Percentiles rank a stretch among this genome's conserved stretches.
phyloP scores from a whole-genome alignment of 192 early-diverging fungal species.

The Chytriomyces sp. region DNA sequence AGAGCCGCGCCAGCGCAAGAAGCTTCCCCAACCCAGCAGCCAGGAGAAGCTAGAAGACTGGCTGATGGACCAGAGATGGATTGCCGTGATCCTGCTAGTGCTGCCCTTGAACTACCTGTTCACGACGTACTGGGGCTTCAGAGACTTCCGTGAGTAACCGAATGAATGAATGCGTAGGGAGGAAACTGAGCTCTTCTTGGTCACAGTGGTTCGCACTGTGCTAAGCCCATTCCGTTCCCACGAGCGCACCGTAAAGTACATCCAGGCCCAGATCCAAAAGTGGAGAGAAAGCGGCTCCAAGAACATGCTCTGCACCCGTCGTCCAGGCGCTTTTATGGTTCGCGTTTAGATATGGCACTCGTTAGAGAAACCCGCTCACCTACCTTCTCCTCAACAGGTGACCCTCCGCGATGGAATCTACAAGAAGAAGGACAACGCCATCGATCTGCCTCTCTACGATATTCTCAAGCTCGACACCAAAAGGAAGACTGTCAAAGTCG shows the following conservation, averaged over 20 bases:
- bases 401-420: conserved; percentile 31
- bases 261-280: conserved; percentile 39
- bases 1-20: conserved; percentile 20
- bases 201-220: conserved; percentile 31
- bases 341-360: background rate
- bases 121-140: conserved; percentile 32
- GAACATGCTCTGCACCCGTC: conserved; percentile 41
- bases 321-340: conserved; percentile 36
- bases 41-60: conserved; percentile 29
- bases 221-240: conserved; percentile 32
- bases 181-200: background rate
- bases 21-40: conserved; percentile 17
- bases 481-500: conserved; percentile 32
- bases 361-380: background rate
- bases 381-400: conserved; percentile 6
- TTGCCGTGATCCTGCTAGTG: conserved; percentile 37
- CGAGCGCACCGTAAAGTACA: conserved; percentile 35
- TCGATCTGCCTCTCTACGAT: conserved; percentile 36
- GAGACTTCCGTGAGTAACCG: conserved; percentile 28
- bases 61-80: conserved; percentile 33
- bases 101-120: conserved; percentile 41
- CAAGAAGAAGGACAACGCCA: conserved; percentile 36
- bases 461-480: conserved; percentile 39
- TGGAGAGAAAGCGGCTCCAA: conserved; percentile 36
- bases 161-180: background rate